phyloP scores from a whole-genome alignment of 176 grass and related monocot species.

The Chloris gayana region DNA sequence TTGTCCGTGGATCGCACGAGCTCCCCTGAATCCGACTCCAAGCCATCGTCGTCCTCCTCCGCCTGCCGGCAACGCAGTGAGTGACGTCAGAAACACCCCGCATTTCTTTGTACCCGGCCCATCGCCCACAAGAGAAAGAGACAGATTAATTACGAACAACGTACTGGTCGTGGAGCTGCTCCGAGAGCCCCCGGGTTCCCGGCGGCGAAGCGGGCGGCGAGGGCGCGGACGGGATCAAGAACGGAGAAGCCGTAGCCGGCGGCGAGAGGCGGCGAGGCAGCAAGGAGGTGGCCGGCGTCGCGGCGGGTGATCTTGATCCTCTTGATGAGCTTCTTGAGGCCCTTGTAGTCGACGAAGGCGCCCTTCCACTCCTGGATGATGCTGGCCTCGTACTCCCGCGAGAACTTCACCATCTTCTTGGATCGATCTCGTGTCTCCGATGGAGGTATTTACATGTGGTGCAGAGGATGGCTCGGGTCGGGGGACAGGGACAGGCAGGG shows the following conservation, averaged over 20 bases:
- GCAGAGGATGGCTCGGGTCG: not conserved
- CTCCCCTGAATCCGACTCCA: not conserved
- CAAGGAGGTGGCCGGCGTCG: not conserved
- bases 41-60: not conserved
- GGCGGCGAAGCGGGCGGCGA: slow-evolving; percentile 47
- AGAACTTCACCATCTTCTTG: slow-evolving; percentile 96
- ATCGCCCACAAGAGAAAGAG: too few species aligned
- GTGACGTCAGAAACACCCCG: slow-evolving; percentile 8
- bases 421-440: too few species aligned
- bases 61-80: not conserved
- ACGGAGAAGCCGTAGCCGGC: slow-evolving; percentile 58
- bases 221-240: slow-evolving; percentile 65
- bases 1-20: slow-evolving; percentile 49
- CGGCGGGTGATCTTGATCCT: slow-evolving; percentile 65
- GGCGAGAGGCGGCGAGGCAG: not conserved
- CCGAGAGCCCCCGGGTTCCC: not conserved
- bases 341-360: slow-evolving; percentile 74
- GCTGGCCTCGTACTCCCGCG: slow-evolving; percentile 80
- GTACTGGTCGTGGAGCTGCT: not conserved
- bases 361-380: slow-evolving; percentile 80
- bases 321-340: slow-evolving; percentile 84
- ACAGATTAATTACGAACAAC: too few species aligned
- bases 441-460: not conserved
- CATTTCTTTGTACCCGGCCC: not conserved
- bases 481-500: slow-evolving; percentile 48